phyloP scores from a whole-genome alignment of 2,329 filamentous ascomycete genomes.

The Claviceps sorghi region DNA sequence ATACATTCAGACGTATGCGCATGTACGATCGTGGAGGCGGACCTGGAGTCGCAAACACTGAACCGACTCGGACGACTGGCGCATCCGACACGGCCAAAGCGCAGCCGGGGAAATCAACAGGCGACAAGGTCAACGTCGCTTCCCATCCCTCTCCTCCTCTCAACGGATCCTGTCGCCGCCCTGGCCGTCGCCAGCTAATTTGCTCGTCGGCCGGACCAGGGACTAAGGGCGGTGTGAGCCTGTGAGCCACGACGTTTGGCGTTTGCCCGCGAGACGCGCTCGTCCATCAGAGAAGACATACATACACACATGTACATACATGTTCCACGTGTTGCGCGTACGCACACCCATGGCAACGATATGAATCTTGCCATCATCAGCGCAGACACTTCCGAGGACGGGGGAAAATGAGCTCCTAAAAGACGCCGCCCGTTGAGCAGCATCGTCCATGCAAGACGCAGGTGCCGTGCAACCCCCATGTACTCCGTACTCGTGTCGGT shows the following conservation, averaged over 20 bases:
- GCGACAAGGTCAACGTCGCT: not conserved
- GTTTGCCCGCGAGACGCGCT: too few relatives aligned
- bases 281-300: not conserved
- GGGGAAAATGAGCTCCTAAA: not conserved
- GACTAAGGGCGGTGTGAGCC: conserved; percentile 3
- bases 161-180: conserved; percentile 1
- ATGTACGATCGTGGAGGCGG: conserved; percentile 1
- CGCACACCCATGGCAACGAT: not conserved
- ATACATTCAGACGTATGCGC: too few relatives aligned
- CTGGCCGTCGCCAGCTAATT: not conserved
- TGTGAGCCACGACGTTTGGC: not conserved
- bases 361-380: too few relatives aligned
- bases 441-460: not conserved
- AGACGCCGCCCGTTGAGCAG: not conserved
- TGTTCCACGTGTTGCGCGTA: too few relatives aligned
- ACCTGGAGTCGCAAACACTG: not conserved
- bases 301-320: not conserved
- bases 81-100: not conserved
- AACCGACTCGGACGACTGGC: not conserved
- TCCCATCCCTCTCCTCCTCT: not conserved
- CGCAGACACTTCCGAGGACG: too few relatives aligned
- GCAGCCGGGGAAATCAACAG: not conserved
- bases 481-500: too few relatives aligned
- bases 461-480: not conserved
- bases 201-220: not conserved